phyloP scores from a whole-genome alignment of 495 filamentous ascomycete genomes.

The Xanthoparmelia taractica region DNA sequence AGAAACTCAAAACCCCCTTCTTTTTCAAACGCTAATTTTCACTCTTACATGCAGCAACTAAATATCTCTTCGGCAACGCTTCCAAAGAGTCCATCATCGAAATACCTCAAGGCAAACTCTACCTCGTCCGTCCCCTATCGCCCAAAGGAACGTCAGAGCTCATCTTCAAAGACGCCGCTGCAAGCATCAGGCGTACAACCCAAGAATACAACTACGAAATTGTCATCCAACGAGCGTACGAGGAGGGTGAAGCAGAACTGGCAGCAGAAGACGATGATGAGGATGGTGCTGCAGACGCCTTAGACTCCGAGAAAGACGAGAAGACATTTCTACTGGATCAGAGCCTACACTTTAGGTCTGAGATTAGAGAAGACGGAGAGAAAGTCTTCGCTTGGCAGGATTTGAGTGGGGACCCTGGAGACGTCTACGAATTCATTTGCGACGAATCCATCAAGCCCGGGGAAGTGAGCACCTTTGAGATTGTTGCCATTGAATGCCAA shows the following conservation, averaged over 20 bases:
- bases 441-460: constrained; percentile 60
- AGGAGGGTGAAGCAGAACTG: constrained; percentile 92
- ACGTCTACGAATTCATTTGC: constrained; percentile 95
- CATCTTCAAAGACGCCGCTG: constrained; percentile 95
- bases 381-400: constrained; percentile 92
- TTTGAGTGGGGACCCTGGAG: constrained; percentile 83
- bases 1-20: constrained; percentile 20
- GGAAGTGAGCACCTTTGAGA: constrained; percentile 72
- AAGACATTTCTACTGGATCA: constrained; percentile 94
- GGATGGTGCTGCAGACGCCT: constrained; percentile 59
- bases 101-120: constrained; percentile 90
- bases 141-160: constrained; percentile 97
- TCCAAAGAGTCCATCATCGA: constrained; percentile 93
- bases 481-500: constrained; percentile 83
- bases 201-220: constrained; percentile 96
- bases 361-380: constrained; percentile 65
- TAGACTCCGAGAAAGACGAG: constrained; percentile 76
- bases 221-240: constrained; percentile 89
- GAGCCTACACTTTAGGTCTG: constrained; percentile 75
- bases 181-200: constrained; percentile 82
- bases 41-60: constrained; percentile 55
- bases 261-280: constrained; percentile 76
- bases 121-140: constrained; percentile 88
- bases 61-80: constrained; percentile 83
- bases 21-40: constrained; percentile 25